Evolutionary conservation across 106 monocot genomes (phyloP).

Genomic region (Allium fistulosum): DNA sequence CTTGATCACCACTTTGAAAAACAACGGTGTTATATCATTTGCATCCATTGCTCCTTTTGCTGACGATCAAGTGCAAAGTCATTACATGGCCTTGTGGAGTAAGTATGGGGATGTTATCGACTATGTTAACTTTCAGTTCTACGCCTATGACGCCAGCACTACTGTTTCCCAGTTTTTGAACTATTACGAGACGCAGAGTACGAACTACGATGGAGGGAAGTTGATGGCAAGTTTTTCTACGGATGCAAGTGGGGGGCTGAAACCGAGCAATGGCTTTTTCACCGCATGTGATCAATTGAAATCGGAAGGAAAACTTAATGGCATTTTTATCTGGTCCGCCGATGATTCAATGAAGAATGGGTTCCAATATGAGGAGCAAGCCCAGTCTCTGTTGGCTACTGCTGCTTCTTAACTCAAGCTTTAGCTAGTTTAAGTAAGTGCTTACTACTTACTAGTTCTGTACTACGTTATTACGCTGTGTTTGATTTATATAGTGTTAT

Average conservation of each 20-base stretch:
- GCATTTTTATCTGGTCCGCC: constrained; percentile 30
- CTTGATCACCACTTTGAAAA: constrained; percentile 7
- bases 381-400: constrained; percentile 19
- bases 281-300: constrained; percentile 9
- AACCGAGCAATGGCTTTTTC: constrained; percentile 11
- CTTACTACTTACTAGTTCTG: no score
- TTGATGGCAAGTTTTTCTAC: background rate
- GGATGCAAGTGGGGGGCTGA: background rate
- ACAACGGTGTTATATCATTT: constrained; percentile 10
- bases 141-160: constrained; percentile 19
- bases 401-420: no score
- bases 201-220: constrained; percentile 22
- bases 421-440: no score
- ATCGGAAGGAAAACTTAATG: constrained; percentile 11
- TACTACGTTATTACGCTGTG: no score
- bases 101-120: constrained; percentile 26
- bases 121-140: constrained; percentile 55
- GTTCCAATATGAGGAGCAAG: constrained; percentile 23
- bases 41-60: constrained; percentile 16
- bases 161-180: constrained; percentile 29
- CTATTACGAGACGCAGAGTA: constrained; percentile 21
- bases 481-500: no score
- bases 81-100: constrained; percentile 13
- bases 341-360: constrained; percentile 15
- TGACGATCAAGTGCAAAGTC: constrained; percentile 9